Evolutionary conservation across 352 stramenopile genomes (phyloP).

Genomic region (Aphanomyces invadans): DNA sequence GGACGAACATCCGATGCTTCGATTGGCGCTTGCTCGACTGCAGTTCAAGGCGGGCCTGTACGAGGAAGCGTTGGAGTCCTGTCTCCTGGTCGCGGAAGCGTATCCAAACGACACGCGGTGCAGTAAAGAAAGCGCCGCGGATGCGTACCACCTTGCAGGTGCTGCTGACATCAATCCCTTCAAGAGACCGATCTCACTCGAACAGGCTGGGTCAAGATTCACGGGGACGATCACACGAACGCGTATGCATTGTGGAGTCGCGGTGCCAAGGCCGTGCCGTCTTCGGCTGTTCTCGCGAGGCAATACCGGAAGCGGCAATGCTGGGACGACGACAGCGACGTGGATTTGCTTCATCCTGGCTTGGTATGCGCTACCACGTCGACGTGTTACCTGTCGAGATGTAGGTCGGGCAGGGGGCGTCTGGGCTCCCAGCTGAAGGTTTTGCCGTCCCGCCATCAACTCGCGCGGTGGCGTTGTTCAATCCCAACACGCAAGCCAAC

Average conservation of each 20-base stretch:
- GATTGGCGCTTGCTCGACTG: constrained; percentile 28
- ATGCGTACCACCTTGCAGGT: constrained; percentile 28
- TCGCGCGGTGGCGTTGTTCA: constrained; percentile 13
- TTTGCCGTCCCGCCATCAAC: constrained; percentile 9
- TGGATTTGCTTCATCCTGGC: not conserved
- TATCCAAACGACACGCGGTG: constrained; percentile 7
- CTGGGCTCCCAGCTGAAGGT: not conserved
- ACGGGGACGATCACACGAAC: constrained; percentile 27
- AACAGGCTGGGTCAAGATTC: constrained; percentile 29
- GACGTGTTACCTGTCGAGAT: not conserved
- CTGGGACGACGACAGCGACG: constrained; percentile 9
- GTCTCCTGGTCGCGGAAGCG: constrained; percentile 11
- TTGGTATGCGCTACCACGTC: not conserved
- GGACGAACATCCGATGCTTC: constrained; percentile 19
- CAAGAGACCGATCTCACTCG: not conserved
- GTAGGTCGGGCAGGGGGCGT: not conserved
- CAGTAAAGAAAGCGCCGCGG: constrained; percentile 18
- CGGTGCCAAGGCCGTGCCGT: constrained; percentile 21
- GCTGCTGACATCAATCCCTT: not conserved
- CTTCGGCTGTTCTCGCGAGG: constrained; percentile 11
- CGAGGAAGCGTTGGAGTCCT: constrained; percentile 23
- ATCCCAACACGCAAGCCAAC: constrained; percentile 12
- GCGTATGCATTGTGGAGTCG: constrained; percentile 28
- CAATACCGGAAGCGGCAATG: constrained; percentile 23
- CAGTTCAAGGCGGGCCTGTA: constrained; percentile 29